Base-by-base conservation (phyloP, 169 alveolate species). In the Plasmodium chabaudi region DNA sequence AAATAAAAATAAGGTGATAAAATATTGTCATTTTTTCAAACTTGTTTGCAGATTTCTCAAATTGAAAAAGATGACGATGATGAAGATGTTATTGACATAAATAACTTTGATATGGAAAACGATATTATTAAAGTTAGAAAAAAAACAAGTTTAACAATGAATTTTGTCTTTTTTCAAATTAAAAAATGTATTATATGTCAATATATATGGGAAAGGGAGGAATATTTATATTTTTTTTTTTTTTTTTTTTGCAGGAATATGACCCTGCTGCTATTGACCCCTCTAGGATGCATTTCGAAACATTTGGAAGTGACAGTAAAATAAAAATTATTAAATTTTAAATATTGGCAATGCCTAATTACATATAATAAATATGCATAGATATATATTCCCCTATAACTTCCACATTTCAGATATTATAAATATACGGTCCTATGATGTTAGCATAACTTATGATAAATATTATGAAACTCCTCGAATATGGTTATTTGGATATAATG, bases 401-500 rank as follows among this genome's bases (percentile, higher is more conserved):
- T 59, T 5, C 47, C 46, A 51, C 12, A 21, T 13, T 51, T 21
- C 60, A 63, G 71, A 61, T 53, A 42, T 47, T 61, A 92, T 70
- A 92, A 87, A 51, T 25, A 51, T 88, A 88, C 92, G 94, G 13
- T 73, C 89, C 39, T 92, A 92, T 55, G 94, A 92, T 51, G 70
- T 92, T 25, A 92, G 94, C 69, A 87, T 92, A 44, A 92, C 94
- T 1, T 92, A 92, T 27, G 94, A 92, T 39, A 88, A 87, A 84
- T 92, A 84, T 67, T 92, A 88, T 27, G 91, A 92, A 72, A 96
- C 98, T 53, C 98, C 98, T 56, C 91, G 98, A 51, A 94, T 97
- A 72, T 97, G 97, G 97, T 89, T 97, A 23, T 71, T 89, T 49
- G 99, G 99, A 23, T 96, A 95, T 91, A 93, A 94, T 89, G 90